Evolutionary conservation across 495 filamentous ascomycete genomes (phyloP), one percentile per base, ranked within the genome.

Genomic region (Hypoxylon fragiforme): DNA sequence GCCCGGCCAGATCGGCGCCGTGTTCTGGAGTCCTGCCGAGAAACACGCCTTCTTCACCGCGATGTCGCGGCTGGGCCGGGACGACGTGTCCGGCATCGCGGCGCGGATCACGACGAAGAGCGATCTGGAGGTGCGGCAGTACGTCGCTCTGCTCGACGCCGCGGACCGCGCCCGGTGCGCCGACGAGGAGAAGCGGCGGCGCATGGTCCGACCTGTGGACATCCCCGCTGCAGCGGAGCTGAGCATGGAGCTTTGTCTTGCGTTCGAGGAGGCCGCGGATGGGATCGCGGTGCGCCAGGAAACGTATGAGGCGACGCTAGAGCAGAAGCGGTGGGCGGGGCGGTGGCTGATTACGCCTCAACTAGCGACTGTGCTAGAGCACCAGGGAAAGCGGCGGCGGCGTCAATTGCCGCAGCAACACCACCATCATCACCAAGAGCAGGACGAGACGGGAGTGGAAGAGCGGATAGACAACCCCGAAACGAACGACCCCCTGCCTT

Each of bases 221-320:
- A 61, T 91, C 0, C 83, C 90, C 1, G 85, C 89, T 18, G 92
- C 92, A 0, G 46, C 81, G 2, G 89, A 97, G 61, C 65, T 97
- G 16, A 83, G 82, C 47, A 68, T 76, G n/a, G 75, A 83, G 47
- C 87, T 86, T 57, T 81, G 77, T 48, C 68, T 67, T 1, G 75
- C 79, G n/a, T 77, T 96, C 2, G 88, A 95, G 43, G 64, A 73
- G 34, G 81, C 85, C 20, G 90, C 84, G 0, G 83, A 89, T 50
- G 69, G 72, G 8, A 52, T 94, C 9, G 70, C 80, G 2, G 57
- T 76, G 9, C 70, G 80, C 21, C 83, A 90, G 51, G 80, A 87
- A 40, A 55, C 54, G 3, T 59, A 77, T 34, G 83, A 90, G 57
- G 77, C 80, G 44, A 51, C 62, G 7, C 46, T 65, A 4, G 89